These are phyloP conservation scores for Rubus idaeus DNA, from an alignment of 306 rosid species.

Conservation along the genomic window DNA sequence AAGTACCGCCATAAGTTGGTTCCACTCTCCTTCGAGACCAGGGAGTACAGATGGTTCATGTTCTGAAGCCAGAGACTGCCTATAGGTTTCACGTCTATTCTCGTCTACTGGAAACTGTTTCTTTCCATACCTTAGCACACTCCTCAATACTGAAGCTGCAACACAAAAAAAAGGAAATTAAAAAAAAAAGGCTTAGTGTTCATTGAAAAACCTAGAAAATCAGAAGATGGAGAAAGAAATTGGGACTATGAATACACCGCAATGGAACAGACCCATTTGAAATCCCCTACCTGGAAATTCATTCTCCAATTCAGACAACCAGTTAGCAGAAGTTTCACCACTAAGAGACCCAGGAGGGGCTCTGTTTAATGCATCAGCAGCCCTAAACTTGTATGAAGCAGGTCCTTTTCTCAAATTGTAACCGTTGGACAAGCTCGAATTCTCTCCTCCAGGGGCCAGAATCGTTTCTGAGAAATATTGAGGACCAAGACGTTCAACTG, in stretches of 20 bases:
- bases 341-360: slow-evolving; percentile 36
- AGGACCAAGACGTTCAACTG: slow-evolving; percentile 49
- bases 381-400: slow-evolving; percentile 37
- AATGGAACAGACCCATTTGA: not conserved
- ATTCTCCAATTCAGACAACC: slow-evolving; percentile 76
- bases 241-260: not conserved
- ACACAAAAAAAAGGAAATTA: slow-evolving; percentile 12
- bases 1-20: slow-evolving; percentile 71
- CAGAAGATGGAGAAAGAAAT: not conserved
- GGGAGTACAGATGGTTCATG: slow-evolving; percentile 43
- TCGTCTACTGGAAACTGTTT: slow-evolving; percentile 73
- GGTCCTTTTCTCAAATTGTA: slow-evolving; percentile 74
- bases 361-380: slow-evolving; percentile 48
- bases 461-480: slow-evolving; percentile 59
- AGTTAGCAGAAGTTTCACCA: slow-evolving; percentile 55
- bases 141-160: slow-evolving; percentile 85
- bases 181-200: not conserved
- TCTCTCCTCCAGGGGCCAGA: slow-evolving; percentile 69
- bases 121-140: slow-evolving; percentile 71
- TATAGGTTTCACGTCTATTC: slow-evolving; percentile 81
- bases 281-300: slow-evolving; percentile 74
- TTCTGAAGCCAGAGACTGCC: slow-evolving; percentile 35
- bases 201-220: slow-evolving; percentile 9
- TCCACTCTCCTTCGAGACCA: slow-evolving; percentile 56
- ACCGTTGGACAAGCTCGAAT: slow-evolving; percentile 46